Evolutionary conservation across 2,329 filamentous ascomycete genomes (phyloP).

Genomic region (Penicillium sp.): DNA sequence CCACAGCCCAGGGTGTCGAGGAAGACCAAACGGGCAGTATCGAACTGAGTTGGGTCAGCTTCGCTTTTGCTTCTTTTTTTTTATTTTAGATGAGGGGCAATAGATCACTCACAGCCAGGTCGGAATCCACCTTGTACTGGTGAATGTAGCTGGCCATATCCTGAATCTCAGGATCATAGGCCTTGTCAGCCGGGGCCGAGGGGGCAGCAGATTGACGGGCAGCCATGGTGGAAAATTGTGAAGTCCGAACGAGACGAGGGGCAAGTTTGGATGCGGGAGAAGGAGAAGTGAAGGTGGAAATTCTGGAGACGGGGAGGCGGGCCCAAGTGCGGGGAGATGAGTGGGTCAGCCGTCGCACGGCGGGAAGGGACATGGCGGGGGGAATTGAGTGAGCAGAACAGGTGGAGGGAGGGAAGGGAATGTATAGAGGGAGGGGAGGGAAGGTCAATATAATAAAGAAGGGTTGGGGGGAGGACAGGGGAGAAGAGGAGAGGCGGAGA

Average conservation of each 20-base stretch:
- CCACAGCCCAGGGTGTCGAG: constrained; percentile 96
- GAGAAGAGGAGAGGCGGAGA: constrained; percentile 5
- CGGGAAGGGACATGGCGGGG: constrained; percentile 46
- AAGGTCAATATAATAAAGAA: constrained; percentile 6
- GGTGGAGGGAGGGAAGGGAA: constrained; percentile 25
- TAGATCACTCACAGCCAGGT: constrained; percentile 74
- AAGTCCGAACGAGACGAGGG: constrained; percentile 27
- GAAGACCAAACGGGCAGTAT: constrained; percentile 95
- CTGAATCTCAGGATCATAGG: constrained; percentile 89
- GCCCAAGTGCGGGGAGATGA: constrained; percentile 49
- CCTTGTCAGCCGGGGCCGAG: constrained; percentile 46
- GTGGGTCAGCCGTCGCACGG: constrained; percentile 48
- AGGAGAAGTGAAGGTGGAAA: constrained; percentile 30
- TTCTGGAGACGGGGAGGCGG: constrained; percentile 49
- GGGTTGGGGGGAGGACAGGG: constrained; percentile 1
- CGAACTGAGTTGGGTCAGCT: constrained; percentile 57
- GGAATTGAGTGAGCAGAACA: constrained; percentile 43
- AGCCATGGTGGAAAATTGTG: constrained; percentile 49
- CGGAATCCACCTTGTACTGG: constrained; percentile 86
- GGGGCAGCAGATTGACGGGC: constrained; percentile 44
- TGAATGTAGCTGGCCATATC: constrained; percentile 96
- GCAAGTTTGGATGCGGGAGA: constrained; percentile 20
- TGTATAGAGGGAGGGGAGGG: constrained; percentile 1
- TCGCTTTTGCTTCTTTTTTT: neutral
- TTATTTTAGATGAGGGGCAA: neutral